A percentile compares a stretch with the other conserved stretches of the same genome.
phyloP scores from a whole-genome alignment of 305 asterid genomes.

The Petunia hybrid region DNA sequence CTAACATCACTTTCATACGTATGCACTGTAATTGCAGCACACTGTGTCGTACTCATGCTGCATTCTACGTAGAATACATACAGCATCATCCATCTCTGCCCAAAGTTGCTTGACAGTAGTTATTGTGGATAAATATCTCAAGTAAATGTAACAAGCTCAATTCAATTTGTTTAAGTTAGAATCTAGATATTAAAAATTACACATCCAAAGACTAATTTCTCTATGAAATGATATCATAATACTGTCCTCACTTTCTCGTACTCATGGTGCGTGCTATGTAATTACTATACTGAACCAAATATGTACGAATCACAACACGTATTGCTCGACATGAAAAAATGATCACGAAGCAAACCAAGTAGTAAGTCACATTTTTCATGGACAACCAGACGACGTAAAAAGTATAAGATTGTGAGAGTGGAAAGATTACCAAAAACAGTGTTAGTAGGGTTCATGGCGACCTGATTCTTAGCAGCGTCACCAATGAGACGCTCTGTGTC shows the following conservation, averaged over 20 bases:
- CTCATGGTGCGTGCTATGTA: neutral
- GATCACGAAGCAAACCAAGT: neutral
- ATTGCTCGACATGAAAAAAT: neutral
- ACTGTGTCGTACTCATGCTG: neutral
- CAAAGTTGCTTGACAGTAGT: neutral
- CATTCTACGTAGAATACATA: neutral
- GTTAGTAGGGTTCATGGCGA: conserved; percentile 24
- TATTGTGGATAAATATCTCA: neutral
- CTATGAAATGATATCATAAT: neutral
- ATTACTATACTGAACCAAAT: too few relatives aligned
- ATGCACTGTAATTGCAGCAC: too few relatives aligned
- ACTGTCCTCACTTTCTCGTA: neutral
- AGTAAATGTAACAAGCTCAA: neutral
- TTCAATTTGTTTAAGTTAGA: neutral
- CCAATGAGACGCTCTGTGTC: conserved; percentile 23
- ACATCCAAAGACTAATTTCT: neutral
- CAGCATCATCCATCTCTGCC: neutral
- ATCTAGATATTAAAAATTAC: neutral
- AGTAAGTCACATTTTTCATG: too few relatives aligned
- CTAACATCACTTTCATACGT: too few relatives aligned
- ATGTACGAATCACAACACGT: too few relatives aligned
- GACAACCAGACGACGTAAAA: too few relatives aligned
- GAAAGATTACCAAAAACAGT: conserved; percentile 31
- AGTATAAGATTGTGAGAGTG: neutral
- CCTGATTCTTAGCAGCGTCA: conserved; percentile 29